Evolutionary conservation across 1,284 basidiomycete genomes (phyloP), one percentile per base, ranked within the genome.

Genomic region (Cutaneotrichosporon cavernicola): DNA sequence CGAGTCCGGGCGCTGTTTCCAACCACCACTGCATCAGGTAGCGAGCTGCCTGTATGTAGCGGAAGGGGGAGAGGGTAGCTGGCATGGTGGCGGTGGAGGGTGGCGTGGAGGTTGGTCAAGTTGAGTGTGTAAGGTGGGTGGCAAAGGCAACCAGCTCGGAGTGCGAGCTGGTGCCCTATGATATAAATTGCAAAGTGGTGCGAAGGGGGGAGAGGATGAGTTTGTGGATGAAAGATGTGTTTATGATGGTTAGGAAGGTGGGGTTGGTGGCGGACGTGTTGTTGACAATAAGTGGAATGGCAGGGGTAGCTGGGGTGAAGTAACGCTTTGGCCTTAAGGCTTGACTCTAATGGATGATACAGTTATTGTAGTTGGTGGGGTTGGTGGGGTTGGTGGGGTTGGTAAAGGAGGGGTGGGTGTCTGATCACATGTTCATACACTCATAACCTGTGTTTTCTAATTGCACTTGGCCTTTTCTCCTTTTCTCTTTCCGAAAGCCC

Each of bases 61-160:
- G 69, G 63, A 76, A 76, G 14, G 78, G 78, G 4, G 75, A 74
- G 36, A 77, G 70, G n/a, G 76, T 75, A 2, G 73, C 72, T 31
- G 72, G 71, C 70, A 73, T 73, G 30, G 60, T 46, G 64, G 14
- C 0, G 32, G 32, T 65, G 57, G 58, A 47, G 61, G 56, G 56
- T 57, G 22, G 53, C 53, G 32, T 21, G 53, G 50, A 7, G 5
- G 26, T 18, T 18, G 26, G 46, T 22, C 47, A 38, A 7, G 32
- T n/a, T 34, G 2, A 18, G 4, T 36, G 53, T 7, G 13, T 36
- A 22, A 38, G 21, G 32, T 56, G 65, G 21, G 56, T 58, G 49
- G 65, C 43, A 40, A 50, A 56, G 55, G 36, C 55, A 14, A 56
- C 55, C 55, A 56, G 55, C 55, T 46, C 55, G 55, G 36, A 56